Conservation (phyloP, 1,284 basidiomycete genomes). For the Nidula niveotomentosa region DNA sequence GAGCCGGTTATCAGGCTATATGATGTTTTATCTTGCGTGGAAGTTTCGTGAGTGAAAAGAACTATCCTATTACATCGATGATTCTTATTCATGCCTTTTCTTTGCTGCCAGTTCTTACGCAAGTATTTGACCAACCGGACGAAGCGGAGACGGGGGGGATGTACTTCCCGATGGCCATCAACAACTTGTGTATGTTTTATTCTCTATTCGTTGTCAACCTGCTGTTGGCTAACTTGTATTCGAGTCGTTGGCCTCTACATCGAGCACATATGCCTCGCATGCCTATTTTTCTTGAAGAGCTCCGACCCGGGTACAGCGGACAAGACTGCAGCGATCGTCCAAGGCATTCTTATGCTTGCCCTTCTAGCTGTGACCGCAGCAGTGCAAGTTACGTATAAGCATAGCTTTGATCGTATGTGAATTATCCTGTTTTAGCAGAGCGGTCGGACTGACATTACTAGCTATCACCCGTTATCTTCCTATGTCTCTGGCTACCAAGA, state of each 20-base stretch:
- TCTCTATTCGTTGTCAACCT: background rate
- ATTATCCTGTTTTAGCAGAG: background rate
- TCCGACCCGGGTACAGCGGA: constrained; percentile 12
- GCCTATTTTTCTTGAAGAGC: constrained; percentile 66
- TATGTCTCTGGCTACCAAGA: constrained; percentile 59
- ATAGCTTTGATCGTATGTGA: constrained; percentile 34
- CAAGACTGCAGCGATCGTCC: constrained; percentile 39
- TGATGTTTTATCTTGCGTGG: constrained; percentile 64
- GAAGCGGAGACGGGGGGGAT: constrained; percentile 47
- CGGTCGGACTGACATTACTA: constrained; percentile 11
- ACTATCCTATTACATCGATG: background rate
- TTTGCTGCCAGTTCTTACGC: constrained; percentile 37
- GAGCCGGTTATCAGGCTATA: constrained; percentile 40
- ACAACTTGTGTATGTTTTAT: constrained; percentile 53
- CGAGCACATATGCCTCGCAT: constrained; percentile 60
- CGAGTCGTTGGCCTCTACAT: constrained; percentile 71
- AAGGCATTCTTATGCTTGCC: constrained; percentile 63
- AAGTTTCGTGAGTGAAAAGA: constrained; percentile 50
- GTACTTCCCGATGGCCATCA: constrained; percentile 78
- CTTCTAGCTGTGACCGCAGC: constrained; percentile 56
- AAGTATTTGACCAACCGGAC: constrained; percentile 60
- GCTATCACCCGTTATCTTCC: constrained; percentile 56
- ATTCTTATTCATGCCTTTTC: background rate
- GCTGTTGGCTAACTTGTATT: background rate
- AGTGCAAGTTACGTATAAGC: constrained; percentile 37